A percentile compares a stretch with the other conserved stretches of the same genome.
Evolutionary conservation across 495 filamentous ascomycete genomes (phyloP).

Genomic region (Letharia columbiana): DNA sequence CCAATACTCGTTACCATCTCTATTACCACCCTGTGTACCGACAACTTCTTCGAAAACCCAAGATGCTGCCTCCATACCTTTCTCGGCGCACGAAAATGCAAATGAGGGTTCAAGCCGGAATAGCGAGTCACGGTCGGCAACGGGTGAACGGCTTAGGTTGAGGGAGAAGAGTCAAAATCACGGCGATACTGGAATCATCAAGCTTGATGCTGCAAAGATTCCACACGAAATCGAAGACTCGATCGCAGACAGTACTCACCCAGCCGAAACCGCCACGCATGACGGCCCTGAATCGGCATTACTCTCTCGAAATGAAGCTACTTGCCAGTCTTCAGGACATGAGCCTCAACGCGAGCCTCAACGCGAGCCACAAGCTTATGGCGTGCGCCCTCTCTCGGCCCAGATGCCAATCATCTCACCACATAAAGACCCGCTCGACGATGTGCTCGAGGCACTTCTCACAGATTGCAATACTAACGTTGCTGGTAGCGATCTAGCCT

Average conservation of each 20-base stretch:
- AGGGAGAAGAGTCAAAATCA: neutral
- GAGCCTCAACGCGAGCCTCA: conserved; percentile 5
- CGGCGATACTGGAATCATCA: neutral
- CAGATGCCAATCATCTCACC: neutral
- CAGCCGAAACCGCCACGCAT: neutral
- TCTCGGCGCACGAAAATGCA: neutral
- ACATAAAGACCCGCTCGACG: neutral
- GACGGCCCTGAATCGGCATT: neutral
- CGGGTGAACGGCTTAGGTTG: neutral
- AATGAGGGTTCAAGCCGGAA: neutral
- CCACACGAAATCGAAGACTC: neutral
- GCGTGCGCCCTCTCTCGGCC: neutral
- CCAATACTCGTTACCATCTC: neutral
- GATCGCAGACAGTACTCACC: neutral
- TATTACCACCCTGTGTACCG: neutral
- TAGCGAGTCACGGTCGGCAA: neutral
- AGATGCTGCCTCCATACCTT: neutral
- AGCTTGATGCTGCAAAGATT: neutral
- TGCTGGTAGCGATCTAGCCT: neutral
- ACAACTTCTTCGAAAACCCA: neutral
- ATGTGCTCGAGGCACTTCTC: conserved; percentile 3
- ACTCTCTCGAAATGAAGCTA: neutral
- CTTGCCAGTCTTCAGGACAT: neutral
- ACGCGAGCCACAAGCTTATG: neutral
- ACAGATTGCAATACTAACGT: neutral